phyloP scores from a whole-genome alignment of 805 yeast species.

The Wickerhamiella musiphila region DNA sequence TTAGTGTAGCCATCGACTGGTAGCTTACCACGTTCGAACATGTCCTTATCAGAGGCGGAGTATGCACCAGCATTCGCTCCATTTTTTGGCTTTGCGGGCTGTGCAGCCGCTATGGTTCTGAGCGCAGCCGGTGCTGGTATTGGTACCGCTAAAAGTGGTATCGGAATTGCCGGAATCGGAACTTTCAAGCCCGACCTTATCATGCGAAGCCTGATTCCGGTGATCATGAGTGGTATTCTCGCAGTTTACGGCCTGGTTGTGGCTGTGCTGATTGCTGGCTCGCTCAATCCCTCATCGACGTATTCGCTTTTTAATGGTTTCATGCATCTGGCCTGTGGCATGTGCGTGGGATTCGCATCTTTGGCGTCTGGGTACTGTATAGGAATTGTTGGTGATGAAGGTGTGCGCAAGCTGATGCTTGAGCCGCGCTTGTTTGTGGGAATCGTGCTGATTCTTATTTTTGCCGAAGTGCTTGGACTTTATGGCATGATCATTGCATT shows the following conservation, averaged over 20 bases:
- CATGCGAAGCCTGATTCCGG: conserved; percentile 85
- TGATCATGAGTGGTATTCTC: conserved; percentile 93
- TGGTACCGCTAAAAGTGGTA: conserved; percentile 96
- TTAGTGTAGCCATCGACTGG: neutral
- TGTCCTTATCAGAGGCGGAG: conserved; percentile 24
- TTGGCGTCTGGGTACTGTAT: conserved; percentile 93
- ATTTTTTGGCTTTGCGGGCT: conserved; percentile 90
- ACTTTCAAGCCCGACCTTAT: conserved; percentile 92
- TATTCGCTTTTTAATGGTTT: conserved; percentile 91
- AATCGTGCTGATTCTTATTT: conserved; percentile 72
- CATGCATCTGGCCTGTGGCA: conserved; percentile 93
- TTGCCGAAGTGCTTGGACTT: conserved; percentile 77
- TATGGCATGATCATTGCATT: conserved; percentile 93
- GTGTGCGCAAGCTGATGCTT: conserved; percentile 74
- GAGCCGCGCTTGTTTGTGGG: conserved; percentile 83
- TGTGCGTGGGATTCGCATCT: conserved; percentile 92
- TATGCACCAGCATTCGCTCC: conserved; percentile 88
- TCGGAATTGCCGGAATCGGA: conserved; percentile 97
- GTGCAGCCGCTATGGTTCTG: conserved; percentile 80
- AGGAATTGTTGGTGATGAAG: conserved; percentile 88
- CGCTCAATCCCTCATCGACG: conserved; percentile 55
- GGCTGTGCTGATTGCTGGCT: conserved; percentile 78
- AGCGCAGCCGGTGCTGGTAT: conserved; percentile 97
- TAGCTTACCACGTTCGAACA: neutral
- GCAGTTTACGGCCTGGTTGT: conserved; percentile 96